Percentiles rank a stretch among this genome's conserved stretches.
phyloP scores from a whole-genome alignment of 305 asterid genomes.

The Fraxinus nigra region DNA sequence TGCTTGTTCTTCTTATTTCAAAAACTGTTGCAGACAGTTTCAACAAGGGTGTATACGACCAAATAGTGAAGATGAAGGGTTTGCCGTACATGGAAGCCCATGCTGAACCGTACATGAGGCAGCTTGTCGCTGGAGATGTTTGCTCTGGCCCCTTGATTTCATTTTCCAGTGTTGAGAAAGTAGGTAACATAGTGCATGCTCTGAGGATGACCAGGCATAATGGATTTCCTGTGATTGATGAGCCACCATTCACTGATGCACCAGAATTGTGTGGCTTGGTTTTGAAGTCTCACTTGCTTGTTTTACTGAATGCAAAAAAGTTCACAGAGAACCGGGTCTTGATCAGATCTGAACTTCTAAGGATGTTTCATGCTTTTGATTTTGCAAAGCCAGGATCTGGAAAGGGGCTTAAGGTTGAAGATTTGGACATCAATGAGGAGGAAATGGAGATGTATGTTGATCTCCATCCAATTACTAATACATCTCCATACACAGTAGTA shows the following conservation, averaged over 20 bases:
- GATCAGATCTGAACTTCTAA: slow-evolving; percentile 50
- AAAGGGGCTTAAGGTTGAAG: slow-evolving; percentile 56
- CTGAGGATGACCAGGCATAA: slow-evolving; percentile 63
- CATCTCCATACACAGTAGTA: slow-evolving; percentile 88
- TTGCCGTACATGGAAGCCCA: slow-evolving; percentile 95
- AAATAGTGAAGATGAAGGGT: slow-evolving; percentile 89
- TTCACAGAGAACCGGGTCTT: slow-evolving; percentile 51
- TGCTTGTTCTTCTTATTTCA: slow-evolving; percentile 91
- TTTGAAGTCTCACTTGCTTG: slow-evolving; percentile 82
- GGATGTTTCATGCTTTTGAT: slow-evolving; percentile 63
- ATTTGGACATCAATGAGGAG: slow-evolving; percentile 41
- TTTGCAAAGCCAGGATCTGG: slow-evolving; percentile 93
- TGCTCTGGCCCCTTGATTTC: slow-evolving; percentile 88
- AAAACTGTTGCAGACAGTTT: slow-evolving; percentile 87
- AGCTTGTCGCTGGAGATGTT: slow-evolving; percentile 74
- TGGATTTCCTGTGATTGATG: slow-evolving; percentile 90
- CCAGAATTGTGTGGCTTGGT: slow-evolving; percentile 82
- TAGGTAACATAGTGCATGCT: slow-evolving; percentile 63
- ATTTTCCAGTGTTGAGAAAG: slow-evolving; percentile 77
- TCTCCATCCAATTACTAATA: slow-evolving; percentile 82
- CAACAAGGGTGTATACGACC: slow-evolving; percentile 87
- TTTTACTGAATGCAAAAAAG: slow-evolving; percentile 62
- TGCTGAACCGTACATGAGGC: slow-evolving; percentile 91
- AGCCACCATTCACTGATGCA: slow-evolving; percentile 77
- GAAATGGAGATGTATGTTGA: slow-evolving; percentile 91